Conservation (phyloP, 352 stramenopile genomes). For the Pythium aristosporum region DNA sequence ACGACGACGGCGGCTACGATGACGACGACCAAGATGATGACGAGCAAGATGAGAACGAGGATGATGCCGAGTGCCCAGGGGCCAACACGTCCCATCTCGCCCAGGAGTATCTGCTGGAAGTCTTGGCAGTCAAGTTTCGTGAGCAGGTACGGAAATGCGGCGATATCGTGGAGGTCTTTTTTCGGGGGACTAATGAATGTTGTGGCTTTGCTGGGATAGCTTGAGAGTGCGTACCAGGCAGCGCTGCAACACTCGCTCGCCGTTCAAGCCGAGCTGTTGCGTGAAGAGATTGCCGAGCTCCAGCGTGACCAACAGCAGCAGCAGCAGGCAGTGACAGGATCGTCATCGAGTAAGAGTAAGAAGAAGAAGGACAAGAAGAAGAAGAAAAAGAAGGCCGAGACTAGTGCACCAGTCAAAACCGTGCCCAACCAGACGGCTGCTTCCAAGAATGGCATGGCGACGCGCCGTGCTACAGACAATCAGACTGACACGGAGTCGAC, state of each 20-base stretch:
- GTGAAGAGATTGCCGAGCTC: slow-evolving; percentile 69
- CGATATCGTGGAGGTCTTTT: slow-evolving; percentile 2
- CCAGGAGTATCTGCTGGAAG: slow-evolving; percentile 76
- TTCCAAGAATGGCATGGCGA: not conserved
- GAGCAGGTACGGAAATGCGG: slow-evolving; percentile 50
- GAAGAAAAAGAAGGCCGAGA: slow-evolving; percentile 54
- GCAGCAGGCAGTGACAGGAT: slow-evolving; percentile 21
- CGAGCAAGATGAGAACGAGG: slow-evolving; percentile 49
- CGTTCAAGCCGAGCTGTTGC: slow-evolving; percentile 68
- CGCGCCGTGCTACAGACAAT: slow-evolving; percentile 5
- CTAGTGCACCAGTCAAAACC: not conserved
- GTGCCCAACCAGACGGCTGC: not conserved
- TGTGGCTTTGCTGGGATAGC: slow-evolving; percentile 27
- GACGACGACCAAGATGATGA: slow-evolving; percentile 58
- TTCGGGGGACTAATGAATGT: slow-evolving; percentile 4
- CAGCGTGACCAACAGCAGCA: slow-evolving; percentile 43
- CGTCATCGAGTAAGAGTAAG: slow-evolving; percentile 49
- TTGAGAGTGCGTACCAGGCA: slow-evolving; percentile 77
- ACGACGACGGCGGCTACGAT: slow-evolving; percentile 28
- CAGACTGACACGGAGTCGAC: slow-evolving; percentile 16
- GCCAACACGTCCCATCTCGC: slow-evolving; percentile 75
- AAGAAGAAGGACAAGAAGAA: slow-evolving; percentile 83
- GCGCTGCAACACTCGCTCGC: slow-evolving; percentile 74
- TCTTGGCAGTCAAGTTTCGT: slow-evolving; percentile 77
- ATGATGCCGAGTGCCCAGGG: slow-evolving; percentile 60